phyloP scores from a whole-genome alignment of 495 filamentous ascomycete species.

The Penicillium desertorum region DNA sequence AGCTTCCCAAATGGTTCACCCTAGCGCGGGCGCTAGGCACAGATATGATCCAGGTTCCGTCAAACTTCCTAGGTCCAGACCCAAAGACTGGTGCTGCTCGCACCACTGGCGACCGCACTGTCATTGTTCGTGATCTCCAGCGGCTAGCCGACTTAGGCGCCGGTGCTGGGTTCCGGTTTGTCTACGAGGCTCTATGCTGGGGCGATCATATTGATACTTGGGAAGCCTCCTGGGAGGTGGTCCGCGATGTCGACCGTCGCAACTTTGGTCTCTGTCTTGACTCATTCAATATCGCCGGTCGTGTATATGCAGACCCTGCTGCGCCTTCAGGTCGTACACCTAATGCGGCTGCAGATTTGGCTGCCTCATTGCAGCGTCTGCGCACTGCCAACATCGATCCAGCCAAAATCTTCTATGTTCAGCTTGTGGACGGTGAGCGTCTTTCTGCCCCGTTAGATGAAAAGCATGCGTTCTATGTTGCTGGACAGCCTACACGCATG shows the following conservation, averaged over 20 bases:
- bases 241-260: slow-evolving; percentile 59
- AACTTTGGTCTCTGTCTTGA: slow-evolving; percentile 82
- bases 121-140: slow-evolving; percentile 64
- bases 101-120: slow-evolving; percentile 53
- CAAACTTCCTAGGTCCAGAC: slow-evolving; percentile 63
- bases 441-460: slow-evolving; percentile 57
- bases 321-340: slow-evolving; percentile 50
- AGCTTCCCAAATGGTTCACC: slow-evolving; percentile 68
- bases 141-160: slow-evolving; percentile 65
- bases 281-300: slow-evolving; percentile 76
- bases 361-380: slow-evolving; percentile 57
- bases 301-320: slow-evolving; percentile 71
- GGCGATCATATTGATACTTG: slow-evolving; percentile 70
- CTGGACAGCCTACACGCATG: slow-evolving; percentile 67
- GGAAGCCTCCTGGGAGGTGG: slow-evolving; percentile 72
- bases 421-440: slow-evolving; percentile 74
- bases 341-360: slow-evolving; percentile 59
- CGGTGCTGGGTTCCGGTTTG: slow-evolving; percentile 58
- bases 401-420: slow-evolving; percentile 74
- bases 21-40: slow-evolving; percentile 63
- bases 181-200: slow-evolving; percentile 77
- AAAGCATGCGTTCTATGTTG: slow-evolving; percentile 62
- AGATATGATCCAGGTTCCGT: slow-evolving; percentile 72
- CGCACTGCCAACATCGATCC: slow-evolving; percentile 54
- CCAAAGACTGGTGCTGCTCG: slow-evolving; percentile 28